Evolutionary conservation across 768 basidiomycete genomes (phyloP), one percentile per base, ranked within the genome.

Genomic region (Trametes punicea): DNA sequence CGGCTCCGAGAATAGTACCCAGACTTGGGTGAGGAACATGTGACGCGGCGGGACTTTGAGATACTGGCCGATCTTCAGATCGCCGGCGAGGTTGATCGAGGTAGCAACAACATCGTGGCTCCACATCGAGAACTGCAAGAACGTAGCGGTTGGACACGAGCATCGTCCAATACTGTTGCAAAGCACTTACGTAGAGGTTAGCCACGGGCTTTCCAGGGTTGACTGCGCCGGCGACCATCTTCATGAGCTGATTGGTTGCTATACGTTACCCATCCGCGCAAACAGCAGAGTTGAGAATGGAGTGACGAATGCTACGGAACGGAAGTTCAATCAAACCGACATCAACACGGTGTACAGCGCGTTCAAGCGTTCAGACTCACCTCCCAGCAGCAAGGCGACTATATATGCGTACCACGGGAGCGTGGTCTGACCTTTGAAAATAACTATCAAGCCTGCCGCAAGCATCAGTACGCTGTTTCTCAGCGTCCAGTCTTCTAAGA

Each of bases 31-130:
- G 9, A 81, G 65, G 67, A 87, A 84, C 70, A 85, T 82, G 34
- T 78, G 75, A 13, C 85, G 81, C 21, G 86, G 84, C 25, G 87
- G 84, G 39, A 88, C 78, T 68, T 87, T 86, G 1, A 80, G 69
- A 65, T 84, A 83, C 31, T 77, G 75, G 36, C 73, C 75, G 33
- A 88, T 75, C 64, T 87, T 87, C 6, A 85, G 70, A 64, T 84
- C 82, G 1, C 73, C 71, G 2, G 82, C 80, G 10, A 84, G 72
- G 29, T 62, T 63, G 46, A 84, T 77, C 0, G 81, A 83, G 29
- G 77, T 83, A 15, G 74, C 69, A 33, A 86, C 72, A 44, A 82
- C 78, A 60, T 82, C 81, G 59, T 84, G 82, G 62, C 81, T 83
- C 83, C 83, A 84, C 81, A 83, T 84, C 0, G 81, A 78, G 69